These are phyloP conservation scores for Ploettnerulaceae sp. DNA, from an alignment of 2,329 filamentous ascomycete species.

Conservation along the genomic window DNA sequence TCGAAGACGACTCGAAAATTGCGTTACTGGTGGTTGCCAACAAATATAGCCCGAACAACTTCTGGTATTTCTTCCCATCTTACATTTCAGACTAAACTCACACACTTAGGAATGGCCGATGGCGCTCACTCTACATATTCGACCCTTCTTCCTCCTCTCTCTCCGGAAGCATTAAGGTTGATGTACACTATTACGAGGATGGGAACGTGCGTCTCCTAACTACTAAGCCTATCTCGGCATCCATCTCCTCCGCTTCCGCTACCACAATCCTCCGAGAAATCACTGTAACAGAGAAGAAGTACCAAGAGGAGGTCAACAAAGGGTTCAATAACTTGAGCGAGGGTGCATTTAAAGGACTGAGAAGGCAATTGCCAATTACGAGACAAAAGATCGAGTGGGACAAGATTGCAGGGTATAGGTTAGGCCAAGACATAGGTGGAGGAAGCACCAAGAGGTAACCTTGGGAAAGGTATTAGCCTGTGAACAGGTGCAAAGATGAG, in stretches of 20 bases:
- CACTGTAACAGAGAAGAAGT: slow-evolving; percentile 76
- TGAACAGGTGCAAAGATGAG: not conserved
- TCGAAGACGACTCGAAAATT: slow-evolving; percentile 67
- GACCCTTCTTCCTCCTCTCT: slow-evolving; percentile 64
- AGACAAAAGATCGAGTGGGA: slow-evolving; percentile 99
- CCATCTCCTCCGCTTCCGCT: slow-evolving; percentile 57
- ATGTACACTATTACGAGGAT: slow-evolving; percentile 99
- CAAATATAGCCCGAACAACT: slow-evolving; percentile 98
- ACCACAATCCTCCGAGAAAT: slow-evolving; percentile 66
- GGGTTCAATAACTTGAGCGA: slow-evolving; percentile 86
- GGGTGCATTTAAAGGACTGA: slow-evolving; percentile 88
- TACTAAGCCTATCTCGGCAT: slow-evolving; percentile 66
- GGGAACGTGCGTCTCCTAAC: slow-evolving; percentile 93
- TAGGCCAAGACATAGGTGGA: slow-evolving; percentile 75
- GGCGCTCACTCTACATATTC: slow-evolving; percentile 83
- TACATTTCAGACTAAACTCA: slow-evolving; percentile 7
- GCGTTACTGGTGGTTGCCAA: slow-evolving; percentile 85
- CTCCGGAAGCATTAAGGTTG: slow-evolving; percentile 79
- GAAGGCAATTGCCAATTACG: slow-evolving; percentile 90
- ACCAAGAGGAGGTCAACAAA: slow-evolving; percentile 92
- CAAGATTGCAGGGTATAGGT: slow-evolving; percentile 87
- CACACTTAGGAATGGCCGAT: slow-evolving; percentile 77
- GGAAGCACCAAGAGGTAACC: slow-evolving; percentile 52
- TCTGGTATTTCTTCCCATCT: slow-evolving; percentile 58
- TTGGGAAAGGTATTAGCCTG: slow-evolving; percentile 14